phyloP scores from a whole-genome alignment of 2,329 filamentous ascomycete genomes.

The Cryphonectria naterciae region DNA sequence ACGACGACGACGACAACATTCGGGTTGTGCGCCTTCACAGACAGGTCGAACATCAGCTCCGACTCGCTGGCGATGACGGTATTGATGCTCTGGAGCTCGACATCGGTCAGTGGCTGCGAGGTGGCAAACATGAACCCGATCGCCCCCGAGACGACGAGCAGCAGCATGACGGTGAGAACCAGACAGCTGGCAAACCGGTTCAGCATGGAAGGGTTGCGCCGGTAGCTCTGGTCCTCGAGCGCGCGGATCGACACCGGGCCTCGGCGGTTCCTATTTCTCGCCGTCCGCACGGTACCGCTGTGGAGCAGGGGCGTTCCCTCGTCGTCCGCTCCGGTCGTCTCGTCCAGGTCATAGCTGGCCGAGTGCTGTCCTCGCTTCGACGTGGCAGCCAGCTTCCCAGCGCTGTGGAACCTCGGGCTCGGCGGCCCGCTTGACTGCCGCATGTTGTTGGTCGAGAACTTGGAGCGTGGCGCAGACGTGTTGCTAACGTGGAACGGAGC shows the following conservation, averaged over 20 bases:
- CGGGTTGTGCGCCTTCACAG: slow-evolving; percentile 86
- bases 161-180: slow-evolving; percentile 78
- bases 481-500: slow-evolving; percentile 66
- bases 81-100: slow-evolving; percentile 78
- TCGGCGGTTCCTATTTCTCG: slow-evolving; percentile 60
- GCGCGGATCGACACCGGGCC: slow-evolving; percentile 62
- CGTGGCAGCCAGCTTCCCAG: slow-evolving; percentile 31
- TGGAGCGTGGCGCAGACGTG: slow-evolving; percentile 57
- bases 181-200: slow-evolving; percentile 83
- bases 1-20: slow-evolving; percentile 90
- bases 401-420: slow-evolving; percentile 64
- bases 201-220: slow-evolving; percentile 65
- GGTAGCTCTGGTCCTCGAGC: slow-evolving; percentile 73
- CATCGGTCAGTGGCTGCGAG: slow-evolving; percentile 81
- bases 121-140: slow-evolving; percentile 90
- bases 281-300: slow-evolving; percentile 59
- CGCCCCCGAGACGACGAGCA: slow-evolving; percentile 81
- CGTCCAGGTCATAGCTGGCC: slow-evolving; percentile 79
- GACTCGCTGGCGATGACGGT: slow-evolving; percentile 93
- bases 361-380: slow-evolving; percentile 62
- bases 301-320: slow-evolving; percentile 74
- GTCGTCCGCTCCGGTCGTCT: slow-evolving; percentile 81
- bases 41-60: slow-evolving; percentile 91
- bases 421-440: slow-evolving; percentile 70
- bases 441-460: slow-evolving; percentile 60